Conservation (phyloP, 2,329 filamentous ascomycete genomes). For the Dendrostoma leiphaemia region DNA sequence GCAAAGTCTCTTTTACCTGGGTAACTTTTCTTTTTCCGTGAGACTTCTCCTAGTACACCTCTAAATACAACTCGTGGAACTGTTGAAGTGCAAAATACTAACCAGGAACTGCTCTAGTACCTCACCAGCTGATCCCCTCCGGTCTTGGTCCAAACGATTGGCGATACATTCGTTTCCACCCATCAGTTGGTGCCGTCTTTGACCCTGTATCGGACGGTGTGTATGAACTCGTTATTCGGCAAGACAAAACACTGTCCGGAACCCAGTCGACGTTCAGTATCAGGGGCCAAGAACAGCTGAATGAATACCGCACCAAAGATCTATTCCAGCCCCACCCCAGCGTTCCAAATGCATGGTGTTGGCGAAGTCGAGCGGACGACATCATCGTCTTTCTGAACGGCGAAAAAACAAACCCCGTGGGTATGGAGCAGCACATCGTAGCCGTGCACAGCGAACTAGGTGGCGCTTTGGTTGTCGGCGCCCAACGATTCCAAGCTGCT, state of each 20-base stretch:
- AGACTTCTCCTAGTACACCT: no score
- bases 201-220: background rate
- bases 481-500: background rate
- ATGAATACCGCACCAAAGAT: slow-evolving; percentile 39
- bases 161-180: slow-evolving; percentile 14
- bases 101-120: no score
- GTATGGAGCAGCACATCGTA: slow-evolving; percentile 25
- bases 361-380: slow-evolving; percentile 27
- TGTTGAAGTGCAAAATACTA: no score
- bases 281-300: background rate
- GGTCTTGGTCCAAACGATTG: slow-evolving; percentile 2
- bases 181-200: background rate
- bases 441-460: slow-evolving; percentile 11
- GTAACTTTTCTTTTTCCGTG: no score
- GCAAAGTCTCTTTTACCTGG: no score
- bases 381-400: slow-evolving; percentile 31
- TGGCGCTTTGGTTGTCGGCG: background rate
- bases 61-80: no score
- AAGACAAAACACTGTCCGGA: background rate
- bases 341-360: slow-evolving; percentile 36
- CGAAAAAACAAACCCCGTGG: slow-evolving; percentile 29
- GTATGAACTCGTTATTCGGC: slow-evolving; percentile 8
- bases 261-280: slow-evolving; percentile 7
- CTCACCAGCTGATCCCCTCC: slow-evolving; percentile 5
- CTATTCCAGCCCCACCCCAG: slow-evolving; percentile 41